phyloP scores from a whole-genome alignment of 805 yeast genomes.

The Metschnikowia chrysomelidarum region DNA sequence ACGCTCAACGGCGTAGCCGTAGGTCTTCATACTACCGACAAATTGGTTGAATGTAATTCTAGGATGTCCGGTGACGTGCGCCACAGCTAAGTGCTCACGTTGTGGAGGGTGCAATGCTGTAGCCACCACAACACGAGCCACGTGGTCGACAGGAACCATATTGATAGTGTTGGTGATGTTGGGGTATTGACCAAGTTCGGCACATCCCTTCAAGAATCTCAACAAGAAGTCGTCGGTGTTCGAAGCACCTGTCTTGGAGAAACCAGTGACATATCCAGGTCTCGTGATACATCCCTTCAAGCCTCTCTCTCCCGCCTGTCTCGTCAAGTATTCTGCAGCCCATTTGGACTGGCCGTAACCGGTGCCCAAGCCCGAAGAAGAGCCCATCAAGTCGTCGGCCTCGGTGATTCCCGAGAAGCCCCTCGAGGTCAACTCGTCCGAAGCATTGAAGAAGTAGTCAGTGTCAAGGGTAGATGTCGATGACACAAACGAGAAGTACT shows the following conservation, averaged over 20 bases:
- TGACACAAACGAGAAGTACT: constrained; percentile 86
- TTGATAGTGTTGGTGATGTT: constrained; percentile 84
- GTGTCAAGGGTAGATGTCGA: constrained; percentile 93
- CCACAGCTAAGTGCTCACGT: constrained; percentile 58
- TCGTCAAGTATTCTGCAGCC: constrained; percentile 89
- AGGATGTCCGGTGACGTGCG: constrained; percentile 98
- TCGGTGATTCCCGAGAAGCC: constrained; percentile 79
- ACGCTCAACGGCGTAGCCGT: constrained; percentile 67
- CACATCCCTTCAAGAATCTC: constrained; percentile 92
- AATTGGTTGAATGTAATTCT: constrained; percentile 78
- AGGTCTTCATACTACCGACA: constrained; percentile 59
- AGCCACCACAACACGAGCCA: constrained; percentile 86
- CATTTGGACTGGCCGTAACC: constrained; percentile 99
- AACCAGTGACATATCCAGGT: constrained; percentile 96
- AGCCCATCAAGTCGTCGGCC: constrained; percentile 78
- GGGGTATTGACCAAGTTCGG: constrained; percentile 83
- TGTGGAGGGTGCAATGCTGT: constrained; percentile 75
- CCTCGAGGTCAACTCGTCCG: constrained; percentile 63
- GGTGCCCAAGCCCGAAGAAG: constrained; percentile 75
- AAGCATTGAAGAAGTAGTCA: constrained; percentile 70
- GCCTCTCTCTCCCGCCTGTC: constrained; percentile 87
- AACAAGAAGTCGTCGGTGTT: constrained; percentile 96
- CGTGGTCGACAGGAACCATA: constrained; percentile 98
- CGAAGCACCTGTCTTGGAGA: constrained; percentile 76
- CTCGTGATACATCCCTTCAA: constrained; percentile 85